A percentile compares a stretch with the other conserved stretches of the same genome.
phyloP scores from a whole-genome alignment of 257 asterid genomes.

The Solanum lycopersicoides region DNA sequence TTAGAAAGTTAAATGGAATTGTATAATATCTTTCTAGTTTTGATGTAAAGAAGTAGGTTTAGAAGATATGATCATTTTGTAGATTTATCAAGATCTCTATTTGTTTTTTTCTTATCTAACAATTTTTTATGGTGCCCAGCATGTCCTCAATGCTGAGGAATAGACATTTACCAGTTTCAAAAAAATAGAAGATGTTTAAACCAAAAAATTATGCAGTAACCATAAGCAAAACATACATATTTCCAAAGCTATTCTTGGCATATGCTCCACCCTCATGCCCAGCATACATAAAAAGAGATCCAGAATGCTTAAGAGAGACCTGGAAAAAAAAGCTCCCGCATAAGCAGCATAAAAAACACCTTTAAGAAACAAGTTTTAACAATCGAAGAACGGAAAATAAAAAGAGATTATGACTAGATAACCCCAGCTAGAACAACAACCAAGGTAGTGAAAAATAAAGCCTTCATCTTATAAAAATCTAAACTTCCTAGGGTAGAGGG shows the following conservation, averaged over 20 bases:
- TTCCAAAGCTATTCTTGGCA: constrained; percentile 95
- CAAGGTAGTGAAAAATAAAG: not conserved
- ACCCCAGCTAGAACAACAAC: not conserved
- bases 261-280: constrained; percentile 97
- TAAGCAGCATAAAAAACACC: not conserved
- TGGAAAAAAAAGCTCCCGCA: constrained; percentile 5
- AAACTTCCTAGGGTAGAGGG: not conserved
- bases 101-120: not conserved
- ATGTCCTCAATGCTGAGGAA: not conserved
- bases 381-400: not conserved
- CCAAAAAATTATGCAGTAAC: not conserved
- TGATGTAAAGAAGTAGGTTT: not conserved
- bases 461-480: not conserved
- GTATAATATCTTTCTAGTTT: not conserved
- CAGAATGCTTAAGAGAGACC: constrained; percentile 98
- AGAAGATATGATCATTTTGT: not conserved
- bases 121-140: not conserved
- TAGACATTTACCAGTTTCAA: not conserved
- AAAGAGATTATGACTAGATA: not conserved
- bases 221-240: constrained; percentile 35
- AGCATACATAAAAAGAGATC: constrained; percentile 98
- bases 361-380: not conserved
- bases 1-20: not conserved
- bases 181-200: not conserved
- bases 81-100: not conserved